Percentiles rank a stretch among this genome's conserved stretches.
Evolutionary conservation across 495 filamentous ascomycete genomes (phyloP).

Genomic region (Trichocladium antarcticum): DNA sequence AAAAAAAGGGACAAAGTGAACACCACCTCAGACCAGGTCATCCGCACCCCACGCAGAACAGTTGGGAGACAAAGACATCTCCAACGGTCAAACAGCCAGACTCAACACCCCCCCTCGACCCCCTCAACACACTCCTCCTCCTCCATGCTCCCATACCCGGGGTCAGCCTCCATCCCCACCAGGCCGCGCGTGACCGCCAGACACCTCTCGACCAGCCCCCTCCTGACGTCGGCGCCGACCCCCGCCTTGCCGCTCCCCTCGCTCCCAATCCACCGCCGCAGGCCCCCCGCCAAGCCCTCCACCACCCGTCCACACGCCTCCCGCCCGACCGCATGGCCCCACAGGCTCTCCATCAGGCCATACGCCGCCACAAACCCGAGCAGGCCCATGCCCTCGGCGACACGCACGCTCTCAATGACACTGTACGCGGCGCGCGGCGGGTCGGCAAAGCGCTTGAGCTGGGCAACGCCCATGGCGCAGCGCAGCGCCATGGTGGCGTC

Average conservation of each 20-base stretch:
- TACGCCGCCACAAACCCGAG: conserved; percentile 71
- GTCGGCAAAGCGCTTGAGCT: conserved; percentile 44
- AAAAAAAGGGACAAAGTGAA: no score
- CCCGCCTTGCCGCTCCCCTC: conserved; percentile 25
- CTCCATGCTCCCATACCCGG: conserved; percentile 43
- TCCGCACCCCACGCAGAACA: no score
- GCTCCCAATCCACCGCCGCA: conserved; percentile 46
- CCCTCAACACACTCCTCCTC: conserved; percentile 20
- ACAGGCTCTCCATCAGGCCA: conserved; percentile 51
- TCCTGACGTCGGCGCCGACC: conserved; percentile 34
- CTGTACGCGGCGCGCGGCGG: conserved; percentile 32
- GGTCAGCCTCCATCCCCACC: conserved; percentile 43
- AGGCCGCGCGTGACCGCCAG: conserved; percentile 38
- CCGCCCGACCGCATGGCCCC: conserved; percentile 43
- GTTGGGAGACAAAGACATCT: no score
- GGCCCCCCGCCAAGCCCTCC: conserved; percentile 41
- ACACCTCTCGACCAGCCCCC: conserved; percentile 40
- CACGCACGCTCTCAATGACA: conserved; percentile 23
- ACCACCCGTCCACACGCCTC: conserved; percentile 36
- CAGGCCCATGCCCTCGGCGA: conserved; percentile 48
- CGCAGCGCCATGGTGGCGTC: conserved; percentile 64
- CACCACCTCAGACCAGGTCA: no score
- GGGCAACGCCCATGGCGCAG: conserved; percentile 69
- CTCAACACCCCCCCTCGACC: conserved; percentile 6
- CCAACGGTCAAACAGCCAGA: no score